Base-by-base conservation (phyloP, 2,329 filamentous ascomycete genomes). In the Aspergillus sp. region DNA sequence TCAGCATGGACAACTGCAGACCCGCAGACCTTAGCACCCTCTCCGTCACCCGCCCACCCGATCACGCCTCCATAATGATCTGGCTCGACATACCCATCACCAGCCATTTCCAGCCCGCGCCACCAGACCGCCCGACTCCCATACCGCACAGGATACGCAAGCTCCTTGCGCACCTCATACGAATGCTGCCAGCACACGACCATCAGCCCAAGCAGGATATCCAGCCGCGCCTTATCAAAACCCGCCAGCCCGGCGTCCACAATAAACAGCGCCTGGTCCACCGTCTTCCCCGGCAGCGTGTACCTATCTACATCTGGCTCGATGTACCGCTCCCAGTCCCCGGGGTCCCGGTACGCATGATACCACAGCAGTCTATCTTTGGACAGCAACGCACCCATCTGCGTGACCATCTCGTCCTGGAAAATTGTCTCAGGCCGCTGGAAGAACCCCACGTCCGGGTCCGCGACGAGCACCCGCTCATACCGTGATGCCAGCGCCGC, bases 141-240 rank as follows among this genome's bases (percentile, higher is more conserved):
- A 1, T 55, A 47, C 1, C 50, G 52, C 2, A 55, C 50, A 10
- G 40, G 46, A 5, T 53, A 53, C 0, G 50, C 53, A 0, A 42
- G 45, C 13, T 55, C 53, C 1, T 55, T 47, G 11, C 53, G 53
- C 14, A 55, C 50, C 0, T 40, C 46, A 23, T 53, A 40, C 2
- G 53, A 46, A 11, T 52, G 52, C 50, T 55, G 53, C 53, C 53
- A 55, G 31, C 53, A 47, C 13, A 55, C 38, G 17, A 50, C 46
- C 5, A 55, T 32, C 20, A 55, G 38, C 1, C 38, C 53, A 9
- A 53, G 17, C 0, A 55, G 23, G 0, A 42, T 44, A 25, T 55
- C 53, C 1, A 19, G 10, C 1, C 50, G 31, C n/a, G 29, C 17
- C 20, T 55, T 55, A 10, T 55, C 32, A 23, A 23, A 23, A 23